Conservation (phyloP, 345 rosid species). For the Balakata baccata region DNA sequence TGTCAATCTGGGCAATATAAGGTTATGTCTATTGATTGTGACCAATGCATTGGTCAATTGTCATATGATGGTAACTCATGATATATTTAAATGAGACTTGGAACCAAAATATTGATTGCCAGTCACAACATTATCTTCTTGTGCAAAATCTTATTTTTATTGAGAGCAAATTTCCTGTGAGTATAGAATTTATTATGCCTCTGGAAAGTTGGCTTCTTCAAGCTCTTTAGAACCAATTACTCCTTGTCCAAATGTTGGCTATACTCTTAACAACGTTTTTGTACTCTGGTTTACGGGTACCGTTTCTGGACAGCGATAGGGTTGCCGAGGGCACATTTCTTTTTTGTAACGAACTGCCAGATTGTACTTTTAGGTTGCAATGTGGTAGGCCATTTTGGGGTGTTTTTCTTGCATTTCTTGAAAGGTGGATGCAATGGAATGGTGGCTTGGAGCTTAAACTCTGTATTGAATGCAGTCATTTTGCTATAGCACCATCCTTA, state of each 20-base stretch:
- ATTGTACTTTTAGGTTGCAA: constrained; percentile 25
- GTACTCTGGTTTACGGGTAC: constrained; percentile 60
- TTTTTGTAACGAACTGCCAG: constrained; percentile 28
- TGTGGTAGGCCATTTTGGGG: constrained; percentile 30
- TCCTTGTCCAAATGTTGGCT: constrained; percentile 33
- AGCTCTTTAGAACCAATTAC: too few species aligned
- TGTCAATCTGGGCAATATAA: too few species aligned
- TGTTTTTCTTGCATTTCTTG: constrained; percentile 26
- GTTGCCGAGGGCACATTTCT: constrained; percentile 23
- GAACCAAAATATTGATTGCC: too few species aligned
- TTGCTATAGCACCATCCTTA: background rate
- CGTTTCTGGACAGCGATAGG: constrained; percentile 32
- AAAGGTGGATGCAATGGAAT: constrained; percentile 38
- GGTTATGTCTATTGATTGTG: too few species aligned
- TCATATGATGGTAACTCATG: too few species aligned
- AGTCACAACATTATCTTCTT: too few species aligned
- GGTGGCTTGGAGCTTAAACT: constrained; percentile 29
- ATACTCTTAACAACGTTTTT: constrained; percentile 65
- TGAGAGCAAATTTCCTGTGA: too few species aligned
- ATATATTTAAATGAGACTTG: too few species aligned
- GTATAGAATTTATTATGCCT: too few species aligned
- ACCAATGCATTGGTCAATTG: too few species aligned
- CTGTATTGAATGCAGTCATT: constrained; percentile 25
- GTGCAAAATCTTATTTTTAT: too few species aligned
- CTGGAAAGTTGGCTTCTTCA: too few species aligned